A percentile compares a stretch with the other conserved stretches of the same genome.
Conservation (phyloP, 768 basidiomycete species). For the Boletus reticuloceps region DNA sequence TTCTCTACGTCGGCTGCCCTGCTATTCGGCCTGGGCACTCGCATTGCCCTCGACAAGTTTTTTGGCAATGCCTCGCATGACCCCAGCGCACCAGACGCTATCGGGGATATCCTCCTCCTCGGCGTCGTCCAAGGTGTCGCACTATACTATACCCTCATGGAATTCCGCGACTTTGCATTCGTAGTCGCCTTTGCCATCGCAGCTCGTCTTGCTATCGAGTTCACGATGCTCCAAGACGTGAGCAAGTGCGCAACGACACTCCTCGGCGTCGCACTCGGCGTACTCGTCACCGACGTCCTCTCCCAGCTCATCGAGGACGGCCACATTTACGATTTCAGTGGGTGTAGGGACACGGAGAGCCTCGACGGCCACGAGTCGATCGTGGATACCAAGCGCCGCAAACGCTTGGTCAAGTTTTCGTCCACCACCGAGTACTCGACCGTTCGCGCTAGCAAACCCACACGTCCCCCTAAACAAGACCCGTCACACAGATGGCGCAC, state of each 20-base stretch:
- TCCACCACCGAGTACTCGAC: constrained; percentile 34
- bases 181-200: constrained; percentile 56
- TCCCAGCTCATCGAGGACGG: constrained; percentile 61
- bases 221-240: constrained; percentile 50
- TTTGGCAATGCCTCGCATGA: constrained; percentile 41
- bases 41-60: constrained; percentile 62
- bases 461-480: constrained; percentile 28
- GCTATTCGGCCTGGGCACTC: constrained; percentile 71
- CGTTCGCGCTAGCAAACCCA: constrained; percentile 23
- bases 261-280: constrained; percentile 65
- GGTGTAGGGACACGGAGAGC: constrained; percentile 22
- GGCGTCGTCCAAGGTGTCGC: constrained; percentile 78
- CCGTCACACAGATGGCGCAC: constrained; percentile 32
- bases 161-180: constrained; percentile 51
- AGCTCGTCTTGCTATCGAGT: constrained; percentile 65
- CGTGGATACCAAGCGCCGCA: constrained; percentile 28
- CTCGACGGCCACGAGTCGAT: constrained; percentile 7
- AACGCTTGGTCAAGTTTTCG: constrained; percentile 48
- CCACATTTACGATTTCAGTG: constrained; percentile 28
- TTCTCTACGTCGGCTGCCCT: constrained; percentile 62
- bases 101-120: constrained; percentile 61
- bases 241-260: constrained; percentile 56
- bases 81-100: constrained; percentile 28
- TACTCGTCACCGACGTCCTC: constrained; percentile 68
- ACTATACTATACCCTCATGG: constrained; percentile 61